These are phyloP conservation scores for Pyricularia sp. DNA, from an alignment of 2,329 filamentous ascomycete species.

Conservation along the genomic window DNA sequence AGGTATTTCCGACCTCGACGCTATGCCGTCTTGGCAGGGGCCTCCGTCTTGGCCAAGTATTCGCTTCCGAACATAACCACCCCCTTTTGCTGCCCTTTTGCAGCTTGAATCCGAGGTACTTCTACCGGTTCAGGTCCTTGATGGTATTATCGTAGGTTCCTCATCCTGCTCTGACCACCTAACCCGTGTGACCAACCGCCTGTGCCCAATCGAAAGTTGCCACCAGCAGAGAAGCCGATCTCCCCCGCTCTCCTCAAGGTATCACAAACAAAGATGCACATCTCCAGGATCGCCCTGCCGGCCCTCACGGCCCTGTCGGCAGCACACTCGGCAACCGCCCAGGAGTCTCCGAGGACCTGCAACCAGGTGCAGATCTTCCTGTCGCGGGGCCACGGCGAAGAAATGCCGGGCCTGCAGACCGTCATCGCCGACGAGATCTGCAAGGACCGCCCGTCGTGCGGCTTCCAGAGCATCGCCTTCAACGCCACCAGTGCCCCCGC, in stretches of 20 bases:
- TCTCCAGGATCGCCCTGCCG: neutral
- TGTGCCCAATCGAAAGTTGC: neutral
- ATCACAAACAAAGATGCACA: neutral
- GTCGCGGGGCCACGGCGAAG: constrained; percentile 21
- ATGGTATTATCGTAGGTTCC: no score
- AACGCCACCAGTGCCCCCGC: constrained; percentile 23
- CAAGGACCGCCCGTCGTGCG: neutral
- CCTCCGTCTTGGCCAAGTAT: neutral
- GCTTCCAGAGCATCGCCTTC: constrained; percentile 5
- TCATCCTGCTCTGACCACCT: no score
- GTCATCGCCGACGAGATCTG: constrained; percentile 21
- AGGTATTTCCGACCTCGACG: neutral
- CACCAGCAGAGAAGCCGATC: no score
- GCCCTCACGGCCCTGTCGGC: neutral
- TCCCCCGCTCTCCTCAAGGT: no score
- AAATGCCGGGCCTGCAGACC: constrained; percentile 22
- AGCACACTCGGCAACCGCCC: neutral
- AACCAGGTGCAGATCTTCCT: neutral
- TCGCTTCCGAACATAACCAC: neutral
- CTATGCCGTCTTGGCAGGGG: neutral
- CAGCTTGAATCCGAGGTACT: neutral
- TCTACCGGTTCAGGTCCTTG: neutral
- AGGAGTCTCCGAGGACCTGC: neutral
- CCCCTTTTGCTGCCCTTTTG: neutral
- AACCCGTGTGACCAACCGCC: neutral